Evolutionary conservation across 352 stramenopile genomes (phyloP), one percentile per base, ranked within the genome.

Genomic region (Phytophthora pisi): DNA sequence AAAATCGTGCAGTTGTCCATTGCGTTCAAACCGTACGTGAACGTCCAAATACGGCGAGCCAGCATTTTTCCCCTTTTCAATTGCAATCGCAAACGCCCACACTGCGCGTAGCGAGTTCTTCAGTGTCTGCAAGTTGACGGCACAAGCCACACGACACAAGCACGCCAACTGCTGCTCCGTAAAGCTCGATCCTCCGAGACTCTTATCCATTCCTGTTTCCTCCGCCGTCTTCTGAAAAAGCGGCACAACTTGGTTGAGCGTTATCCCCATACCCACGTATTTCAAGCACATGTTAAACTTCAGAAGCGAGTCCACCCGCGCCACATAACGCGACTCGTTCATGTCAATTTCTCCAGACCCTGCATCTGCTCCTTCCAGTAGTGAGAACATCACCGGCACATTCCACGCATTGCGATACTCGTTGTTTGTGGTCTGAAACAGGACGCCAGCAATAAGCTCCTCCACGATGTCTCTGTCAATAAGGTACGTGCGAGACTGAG

Each of bases 201-300:
- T 62, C 34, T 28, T 16, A 55, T 68, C 63, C 68, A 72, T 70
- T 18, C 68, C 64, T 15, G 58, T 72, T 42, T 72, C 64, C 55
- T 76, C 64, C 5, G 46, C 64, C 26, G 64, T 76, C 20, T 68
- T 64, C 23, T 76, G 57, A 26, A 70, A 73, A 10, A 76, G 53
- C 16, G 59, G 23, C 13, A 66, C 57, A 13, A 70, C 58, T 38
- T 76, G 68, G 10, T 43, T 30, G 53, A 76, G 63, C 20, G 68
- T 70, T n/a, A 76, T 61, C 20, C 68, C 68, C 68, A 70, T 70
- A 3, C 52, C 43, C 43, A 76, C 55, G 20, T 76, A 76, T 49
- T 76, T 72, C 42, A 76, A 60, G 18, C 68, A 76, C 64, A 65
- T 68, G 52, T 73, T 73, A 56, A 73, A 76, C 26, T 28, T 53